Evolutionary conservation across 768 basidiomycete genomes (phyloP), one percentile per base, ranked within the genome.

Genomic region (Goffeauzyma gilvescens): DNA sequence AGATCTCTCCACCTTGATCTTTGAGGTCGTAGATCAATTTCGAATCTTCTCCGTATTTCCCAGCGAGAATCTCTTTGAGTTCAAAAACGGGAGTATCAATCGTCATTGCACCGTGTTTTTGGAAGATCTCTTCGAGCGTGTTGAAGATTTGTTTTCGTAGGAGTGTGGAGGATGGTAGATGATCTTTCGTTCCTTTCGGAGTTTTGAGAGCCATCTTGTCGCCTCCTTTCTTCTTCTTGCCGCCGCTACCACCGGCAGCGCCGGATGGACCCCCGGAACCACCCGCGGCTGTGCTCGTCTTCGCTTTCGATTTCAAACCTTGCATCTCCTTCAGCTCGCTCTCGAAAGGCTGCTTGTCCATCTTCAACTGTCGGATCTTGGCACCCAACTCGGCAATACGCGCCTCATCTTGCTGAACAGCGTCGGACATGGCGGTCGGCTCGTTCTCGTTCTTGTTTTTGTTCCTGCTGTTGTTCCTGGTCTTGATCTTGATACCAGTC

Each of bases 11-110:
- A 2, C 93, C 90, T 57, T 98, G 90, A 64, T 96, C 93, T 71
- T 79, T 76, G 37, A 98, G 72, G 64, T 96, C 93, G 60, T 93
- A 96, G 48, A 98, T 96, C 52, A 96, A 76, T 63, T 96, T 98
- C 28, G 77, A 73, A 59, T 96, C 93, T 64, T 98, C 93, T 40
- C 93, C 93, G 53, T 96, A 65, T 66, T 98, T 98, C 46, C 85
- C 90, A 1, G 87, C 75, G 32, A 96, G 67, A 44, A 98, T 78
- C 59, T 98, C 93, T 63, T 89, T 89, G 48, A 90, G 77, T 66
- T 96, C 93, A 54, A 98, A 96, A 5, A 96, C 89, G 41, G 93
- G 93, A 2, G 93, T 98, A 65, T 98, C 93, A 42, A 98, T 82
- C 48, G 82, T 85, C 41, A 75, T 72, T 6, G 79, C 93, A 10